Conservation (phyloP, 371 early-diverging fungal species). For the Dinochytrium kinnereticum region DNA sequence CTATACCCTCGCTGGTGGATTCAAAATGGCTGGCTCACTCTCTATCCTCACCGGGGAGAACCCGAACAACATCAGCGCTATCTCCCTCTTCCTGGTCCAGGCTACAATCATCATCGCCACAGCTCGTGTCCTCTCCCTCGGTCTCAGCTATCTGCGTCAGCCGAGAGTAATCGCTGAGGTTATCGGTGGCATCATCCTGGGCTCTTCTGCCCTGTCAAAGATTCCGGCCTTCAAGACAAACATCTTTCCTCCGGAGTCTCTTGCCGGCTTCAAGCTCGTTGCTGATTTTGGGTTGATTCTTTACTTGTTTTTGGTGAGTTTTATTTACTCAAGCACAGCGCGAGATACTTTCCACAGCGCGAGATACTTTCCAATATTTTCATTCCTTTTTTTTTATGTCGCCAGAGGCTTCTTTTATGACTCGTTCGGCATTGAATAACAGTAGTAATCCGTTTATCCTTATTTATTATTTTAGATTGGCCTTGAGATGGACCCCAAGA, state of each 20-base stretch:
- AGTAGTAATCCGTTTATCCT: too few relatives aligned
- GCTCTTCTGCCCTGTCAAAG: constrained; percentile 44
- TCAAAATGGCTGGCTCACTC: too few relatives aligned
- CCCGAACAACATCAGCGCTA: constrained; percentile 34
- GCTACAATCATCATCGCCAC: constrained; percentile 41
- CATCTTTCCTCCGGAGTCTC: constrained; percentile 48
- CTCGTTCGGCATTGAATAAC: too few relatives aligned
- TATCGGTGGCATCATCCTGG: constrained; percentile 55
- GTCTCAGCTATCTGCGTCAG: constrained; percentile 44
- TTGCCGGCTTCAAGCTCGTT: constrained; percentile 74
- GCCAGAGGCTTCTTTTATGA: too few relatives aligned
- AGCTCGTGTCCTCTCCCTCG: constrained; percentile 36
- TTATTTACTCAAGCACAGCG: constrained; percentile 36
- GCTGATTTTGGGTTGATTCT: constrained; percentile 89
- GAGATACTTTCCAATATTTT: too few relatives aligned
- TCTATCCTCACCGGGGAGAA: constrained; percentile 30
- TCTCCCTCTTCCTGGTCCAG: constrained; percentile 49
- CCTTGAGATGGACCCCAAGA: constrained; percentile 49
- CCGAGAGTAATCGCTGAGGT: constrained; percentile 57
- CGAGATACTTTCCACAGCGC: too few relatives aligned
- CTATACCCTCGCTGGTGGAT: too few relatives aligned
- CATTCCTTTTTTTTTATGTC: too few relatives aligned
- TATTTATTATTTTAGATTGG: constrained; percentile 36
- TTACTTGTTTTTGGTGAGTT: constrained; percentile 87
- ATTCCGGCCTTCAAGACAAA: constrained; percentile 39